Base-by-base conservation (phyloP, 2,329 filamentous ascomycete species). In the Pestalotiopsis sp. region DNA sequence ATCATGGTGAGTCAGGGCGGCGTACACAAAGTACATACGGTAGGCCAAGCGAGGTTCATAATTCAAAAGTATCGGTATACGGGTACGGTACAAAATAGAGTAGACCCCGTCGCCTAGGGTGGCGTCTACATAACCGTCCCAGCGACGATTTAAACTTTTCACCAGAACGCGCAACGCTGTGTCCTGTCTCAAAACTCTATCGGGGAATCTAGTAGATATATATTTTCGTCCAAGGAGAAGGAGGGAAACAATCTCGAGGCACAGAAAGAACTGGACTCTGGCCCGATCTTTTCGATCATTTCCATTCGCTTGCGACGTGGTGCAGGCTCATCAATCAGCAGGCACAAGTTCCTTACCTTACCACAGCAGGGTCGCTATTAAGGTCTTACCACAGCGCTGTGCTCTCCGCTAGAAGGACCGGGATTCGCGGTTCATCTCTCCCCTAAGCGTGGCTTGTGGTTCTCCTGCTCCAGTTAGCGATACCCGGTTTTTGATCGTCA, bases 401-500 rank as follows among this genome's bases (percentile, higher is more conserved):
- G 61, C 38, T 52, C 59, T 14, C 38, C 61, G 27, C 61, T 64
- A 64, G n/a, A 13, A 64, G 6, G 61, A 45, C 39, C 20, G 61
- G 61, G 61, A 52, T 52, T 64, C 39, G 61, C 61, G 61, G 38
- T 64, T 39, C 45, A 52, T 52, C 45, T 52, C 14, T 38, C 38
- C 41, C 20, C 52, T 39, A 66, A 45, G 49, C 45, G 36, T 56
- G 41, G 52, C 62, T 45, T 25, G 27, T 52, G 38, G 25, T 57
- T 56, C 23, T 20, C 52, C 31, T 14, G 13, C 41, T 25, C 52
- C 31, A 23, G 13, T 45, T 25, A 66, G 63, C 25, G 63, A 66
- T 66, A 66, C 63, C 63, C 63, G 63, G 49, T 66, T 66, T 66
- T 66, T 36, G 63, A 66, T 66, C 63, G 63, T 66, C 63, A 66